Conservation (phyloP, 2,329 filamentous ascomycete species). For the Alternaria triticimaculans region DNA sequence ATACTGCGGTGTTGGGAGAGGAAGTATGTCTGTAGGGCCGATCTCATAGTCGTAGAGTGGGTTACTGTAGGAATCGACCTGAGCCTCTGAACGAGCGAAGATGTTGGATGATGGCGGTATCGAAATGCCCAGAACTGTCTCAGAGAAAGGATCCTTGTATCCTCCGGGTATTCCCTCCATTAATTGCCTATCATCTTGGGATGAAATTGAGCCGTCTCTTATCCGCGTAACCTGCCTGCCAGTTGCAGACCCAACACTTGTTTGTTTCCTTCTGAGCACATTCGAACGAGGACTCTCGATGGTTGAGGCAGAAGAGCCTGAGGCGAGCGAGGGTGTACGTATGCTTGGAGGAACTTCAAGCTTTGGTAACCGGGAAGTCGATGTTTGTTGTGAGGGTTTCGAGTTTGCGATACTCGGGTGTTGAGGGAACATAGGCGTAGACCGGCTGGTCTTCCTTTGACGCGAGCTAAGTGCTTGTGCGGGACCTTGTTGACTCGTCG, state of each 20-base stretch:
- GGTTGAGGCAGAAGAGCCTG: slow-evolving; percentile 56
- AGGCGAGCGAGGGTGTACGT: slow-evolving; percentile 57
- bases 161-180: slow-evolving; percentile 38
- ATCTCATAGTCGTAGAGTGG: slow-evolving; percentile 52
- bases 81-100: slow-evolving; percentile 32
- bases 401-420: slow-evolving; percentile 23
- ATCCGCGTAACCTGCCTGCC: slow-evolving; percentile 39
- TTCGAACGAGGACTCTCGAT: slow-evolving; percentile 54
- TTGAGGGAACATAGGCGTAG: slow-evolving; percentile 28
- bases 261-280: slow-evolving; percentile 54
- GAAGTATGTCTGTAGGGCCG: slow-evolving; percentile 68
- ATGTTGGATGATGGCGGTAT: slow-evolving; percentile 46
- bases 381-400: slow-evolving; percentile 31
- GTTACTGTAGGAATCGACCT: slow-evolving; percentile 33
- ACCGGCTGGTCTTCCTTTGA: slow-evolving; percentile 30
- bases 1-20: slow-evolving; percentile 71
- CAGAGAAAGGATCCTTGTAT: slow-evolving; percentile 50
- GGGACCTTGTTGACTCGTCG: slow-evolving; percentile 28
- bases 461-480: slow-evolving; percentile 26
- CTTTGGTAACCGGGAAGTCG: slow-evolving; percentile 45
- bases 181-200: slow-evolving; percentile 38
- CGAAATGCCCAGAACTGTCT: slow-evolving; percentile 53
- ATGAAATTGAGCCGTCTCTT: slow-evolving; percentile 44
- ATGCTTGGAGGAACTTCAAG: slow-evolving; percentile 44
- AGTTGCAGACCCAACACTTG: slow-evolving; percentile 47